Conservation (phyloP, 169 alveolate genomes). For the Cryptosporidium sp. region DNA sequence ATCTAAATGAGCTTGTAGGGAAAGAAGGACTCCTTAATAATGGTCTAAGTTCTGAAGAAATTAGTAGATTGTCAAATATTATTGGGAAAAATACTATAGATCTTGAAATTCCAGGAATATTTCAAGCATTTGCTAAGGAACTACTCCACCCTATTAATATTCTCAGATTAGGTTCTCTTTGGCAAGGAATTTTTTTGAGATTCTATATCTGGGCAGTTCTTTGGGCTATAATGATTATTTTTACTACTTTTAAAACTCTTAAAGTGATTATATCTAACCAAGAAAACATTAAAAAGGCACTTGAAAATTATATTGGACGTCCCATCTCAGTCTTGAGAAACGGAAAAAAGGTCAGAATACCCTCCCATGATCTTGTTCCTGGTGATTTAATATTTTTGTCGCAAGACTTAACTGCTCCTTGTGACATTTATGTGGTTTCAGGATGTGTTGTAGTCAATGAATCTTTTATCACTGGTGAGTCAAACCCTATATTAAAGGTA, state of each 20-base stretch:
- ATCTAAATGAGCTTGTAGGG: not conserved
- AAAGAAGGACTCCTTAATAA: not conserved
- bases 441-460: slow-evolving; percentile 63
- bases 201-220: slow-evolving; percentile 54
- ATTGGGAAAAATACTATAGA: slow-evolving; percentile 47
- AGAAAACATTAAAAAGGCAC: slow-evolving; percentile 48
- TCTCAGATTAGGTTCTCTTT: slow-evolving; percentile 49
- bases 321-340: slow-evolving; percentile 37
- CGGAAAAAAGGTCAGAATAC: slow-evolving; percentile 22
- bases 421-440: slow-evolving; percentile 53
- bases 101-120: slow-evolving; percentile 37
- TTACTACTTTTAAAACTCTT: slow-evolving; percentile 34
- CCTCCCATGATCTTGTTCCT: slow-evolving; percentile 66
- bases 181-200: slow-evolving; percentile 66
- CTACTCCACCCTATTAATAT: slow-evolving; percentile 49
- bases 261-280: slow-evolving; percentile 21
- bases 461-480: slow-evolving; percentile 60
- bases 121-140: slow-evolving; percentile 16
- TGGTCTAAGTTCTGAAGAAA: slow-evolving; percentile 19
- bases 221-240: slow-evolving; percentile 24
- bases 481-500: slow-evolving; percentile 40
- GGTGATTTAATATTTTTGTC: slow-evolving; percentile 44
- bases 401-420: slow-evolving; percentile 56
- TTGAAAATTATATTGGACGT: slow-evolving; percentile 48
- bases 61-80: not conserved